Base-by-base conservation (phyloP, 306 rosid species). In the Quercus cerris region DNA sequence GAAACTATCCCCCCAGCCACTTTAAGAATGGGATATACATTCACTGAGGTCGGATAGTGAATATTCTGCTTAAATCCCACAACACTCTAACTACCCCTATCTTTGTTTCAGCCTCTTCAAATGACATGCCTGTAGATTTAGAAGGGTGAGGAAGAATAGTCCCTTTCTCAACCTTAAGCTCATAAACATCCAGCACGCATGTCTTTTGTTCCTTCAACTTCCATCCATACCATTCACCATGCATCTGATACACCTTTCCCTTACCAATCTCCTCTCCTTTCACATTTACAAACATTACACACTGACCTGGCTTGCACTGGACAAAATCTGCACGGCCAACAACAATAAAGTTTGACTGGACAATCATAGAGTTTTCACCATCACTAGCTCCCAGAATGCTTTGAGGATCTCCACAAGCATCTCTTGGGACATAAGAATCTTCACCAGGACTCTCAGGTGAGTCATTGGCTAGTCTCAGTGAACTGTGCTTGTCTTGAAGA, bases 41-140 rank as follows among this genome's bases (percentile, higher is more conserved):
- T 85, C 81, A 59, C 51, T 85, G 70, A 22, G 90, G 79, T 76
- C 80, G 82, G 82, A 83, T 44, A 5, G 41, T 69, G 57, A 76
- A 82, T 46, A 85, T 61, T 90, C 83, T 88, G 78, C 73, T 88
- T 6, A 84, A 78, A 89, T 86, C 93, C 98, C 98, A 94, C 68
- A 92, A 70, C 72, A 92, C 94, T 87, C 97, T 83, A 93, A 89
- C 88, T 52, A 89, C 86, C 70, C 97, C 97, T 0, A 89, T 80
- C 87, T 86, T 90, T 27, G 75, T 68, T 82, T 88, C 92, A 75
- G 97, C 93, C 72, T 94, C 98, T 20, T 87, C 87, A 86, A 92
- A 94, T 9, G 97, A 81, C 56, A 75, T 74, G 46, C 97, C 98
- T 0, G 87, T 81, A 31, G 91, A 84, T 76, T 86, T 86, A 19